Percentiles rank a stretch among this genome's conserved stretches.
phyloP scores from a whole-genome alignment of 202 grass and related monocot species.

The Eragrostis tef region DNA sequence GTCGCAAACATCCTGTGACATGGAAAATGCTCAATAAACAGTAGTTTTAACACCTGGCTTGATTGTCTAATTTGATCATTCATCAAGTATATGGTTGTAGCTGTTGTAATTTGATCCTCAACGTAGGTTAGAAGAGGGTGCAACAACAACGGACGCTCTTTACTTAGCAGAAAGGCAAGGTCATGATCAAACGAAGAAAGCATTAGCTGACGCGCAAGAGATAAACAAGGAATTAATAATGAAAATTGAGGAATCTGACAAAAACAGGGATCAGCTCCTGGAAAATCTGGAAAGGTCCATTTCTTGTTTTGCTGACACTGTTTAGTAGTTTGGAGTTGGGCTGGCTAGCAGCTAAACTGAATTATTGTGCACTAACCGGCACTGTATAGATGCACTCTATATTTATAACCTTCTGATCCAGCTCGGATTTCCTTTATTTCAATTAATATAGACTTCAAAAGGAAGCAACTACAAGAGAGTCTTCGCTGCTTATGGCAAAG shows the following conservation, averaged over 20 bases:
- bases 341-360: constrained; percentile 44
- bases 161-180: constrained; percentile 63
- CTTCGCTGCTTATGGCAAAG: constrained; percentile 58
- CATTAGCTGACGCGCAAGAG: constrained; percentile 58
- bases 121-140: constrained; percentile 70
- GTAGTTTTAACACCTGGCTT: not conserved
- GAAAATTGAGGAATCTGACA: constrained; percentile 59
- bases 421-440: constrained; percentile 35
- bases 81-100: constrained; percentile 42
- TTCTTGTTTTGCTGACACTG: constrained; percentile 41
- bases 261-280: constrained; percentile 55
- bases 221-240: constrained; percentile 58
- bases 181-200: constrained; percentile 64
- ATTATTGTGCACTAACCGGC: constrained; percentile 37
- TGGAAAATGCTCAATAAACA: not conserved
- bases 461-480: constrained; percentile 56
- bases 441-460: constrained; percentile 66
- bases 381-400: constrained; percentile 33
- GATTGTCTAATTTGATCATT: constrained; percentile 30
- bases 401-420: constrained; percentile 32
- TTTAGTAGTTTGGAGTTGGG: constrained; percentile 26
- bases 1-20: constrained; percentile 28
- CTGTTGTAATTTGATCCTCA: constrained; percentile 49
- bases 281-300: constrained; percentile 59
- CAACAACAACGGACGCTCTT: constrained; percentile 60